These are phyloP conservation scores for Verticillium klebahnii DNA, from an alignment of 2,329 filamentous ascomycete species.

Conservation along the genomic window DNA sequence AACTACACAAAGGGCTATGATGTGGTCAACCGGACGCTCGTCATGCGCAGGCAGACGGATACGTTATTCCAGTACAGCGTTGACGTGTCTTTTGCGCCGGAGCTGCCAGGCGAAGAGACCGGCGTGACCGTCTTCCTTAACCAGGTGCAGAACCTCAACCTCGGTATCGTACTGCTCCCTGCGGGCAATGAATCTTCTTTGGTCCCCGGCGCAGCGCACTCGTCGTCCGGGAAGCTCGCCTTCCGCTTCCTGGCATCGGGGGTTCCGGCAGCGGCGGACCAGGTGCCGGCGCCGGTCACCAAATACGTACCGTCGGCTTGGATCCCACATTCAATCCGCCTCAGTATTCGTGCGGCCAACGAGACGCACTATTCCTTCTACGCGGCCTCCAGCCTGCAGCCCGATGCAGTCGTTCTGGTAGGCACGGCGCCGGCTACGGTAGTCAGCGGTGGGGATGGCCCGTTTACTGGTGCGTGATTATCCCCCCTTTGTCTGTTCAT, in stretches of 20 bases:
- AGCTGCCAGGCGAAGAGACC: conserved; percentile 35
- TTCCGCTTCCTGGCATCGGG: no score
- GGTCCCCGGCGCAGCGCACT: no score
- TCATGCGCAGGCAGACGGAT: conserved; percentile 50
- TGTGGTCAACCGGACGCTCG: conserved; percentile 35
- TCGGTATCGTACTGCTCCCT: conserved; percentile 27
- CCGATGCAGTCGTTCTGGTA: conserved; percentile 28
- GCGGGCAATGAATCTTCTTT: no score
- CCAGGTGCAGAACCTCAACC: conserved; percentile 46
- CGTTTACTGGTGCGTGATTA: conserved; percentile 26
- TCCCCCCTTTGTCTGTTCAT: background rate
- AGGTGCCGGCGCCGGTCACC: no score
- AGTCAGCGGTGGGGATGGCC: conserved; percentile 6
- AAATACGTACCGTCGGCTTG: no score
- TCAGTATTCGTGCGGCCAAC: conserved; percentile 39
- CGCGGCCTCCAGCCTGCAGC: conserved; percentile 25
- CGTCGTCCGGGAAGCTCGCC: conserved; percentile 7
- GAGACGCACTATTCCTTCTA: conserved; percentile 38
- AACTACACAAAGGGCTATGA: conserved; percentile 24
- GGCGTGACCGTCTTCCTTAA: conserved; percentile 50
- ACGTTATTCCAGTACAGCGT: conserved; percentile 48
- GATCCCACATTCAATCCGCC: conserved; percentile 19
- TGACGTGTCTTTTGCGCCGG: conserved; percentile 31
- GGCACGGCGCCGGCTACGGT: conserved; percentile 20
- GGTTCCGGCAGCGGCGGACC: no score